Evolutionary conservation across 305 asterid species (phyloP).

Genomic region (Fraxinus latifolia): DNA sequence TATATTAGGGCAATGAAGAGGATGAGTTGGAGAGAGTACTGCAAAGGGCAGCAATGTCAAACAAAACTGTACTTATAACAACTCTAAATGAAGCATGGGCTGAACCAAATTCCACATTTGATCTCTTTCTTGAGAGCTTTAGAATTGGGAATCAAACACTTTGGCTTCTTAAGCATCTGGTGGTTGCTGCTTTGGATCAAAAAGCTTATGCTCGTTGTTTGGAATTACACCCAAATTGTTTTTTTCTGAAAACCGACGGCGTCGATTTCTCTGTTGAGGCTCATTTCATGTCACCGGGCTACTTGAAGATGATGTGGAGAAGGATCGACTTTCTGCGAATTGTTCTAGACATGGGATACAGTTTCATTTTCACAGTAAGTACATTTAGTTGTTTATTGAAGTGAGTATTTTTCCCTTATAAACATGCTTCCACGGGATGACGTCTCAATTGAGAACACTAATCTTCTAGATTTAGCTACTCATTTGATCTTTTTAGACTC

Average conservation of each 20-base stretch:
- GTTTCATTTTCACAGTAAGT: slow-evolving; percentile 48
- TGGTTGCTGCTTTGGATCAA: slow-evolving; percentile 51
- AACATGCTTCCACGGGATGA: background rate
- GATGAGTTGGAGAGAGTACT: slow-evolving; percentile 24
- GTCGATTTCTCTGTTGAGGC: slow-evolving; percentile 46
- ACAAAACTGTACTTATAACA: slow-evolving; percentile 56
- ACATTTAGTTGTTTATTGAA: background rate
- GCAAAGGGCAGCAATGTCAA: slow-evolving; percentile 43
- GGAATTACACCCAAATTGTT: slow-evolving; percentile 34
- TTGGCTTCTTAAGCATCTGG: slow-evolving; percentile 44
- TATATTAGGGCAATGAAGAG: slow-evolving; percentile 17
- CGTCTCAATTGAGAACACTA: background rate
- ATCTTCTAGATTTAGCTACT: background rate
- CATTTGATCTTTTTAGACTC: background rate
- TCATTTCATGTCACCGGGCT: slow-evolving; percentile 38
- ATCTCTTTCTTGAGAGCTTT: slow-evolving; percentile 55
- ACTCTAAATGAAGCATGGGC: slow-evolving; percentile 62
- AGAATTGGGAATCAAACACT: slow-evolving; percentile 45
- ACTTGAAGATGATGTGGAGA: slow-evolving; percentile 61
- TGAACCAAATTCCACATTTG: slow-evolving; percentile 43
- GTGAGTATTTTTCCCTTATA: background rate
- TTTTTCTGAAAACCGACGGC: slow-evolving; percentile 34
- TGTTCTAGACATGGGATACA: slow-evolving; percentile 49
- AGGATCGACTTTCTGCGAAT: slow-evolving; percentile 39
- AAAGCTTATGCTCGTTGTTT: slow-evolving; percentile 45